Conservation (phyloP, 169 alveolate species). For the Plasmodium knowlesi region DNA sequence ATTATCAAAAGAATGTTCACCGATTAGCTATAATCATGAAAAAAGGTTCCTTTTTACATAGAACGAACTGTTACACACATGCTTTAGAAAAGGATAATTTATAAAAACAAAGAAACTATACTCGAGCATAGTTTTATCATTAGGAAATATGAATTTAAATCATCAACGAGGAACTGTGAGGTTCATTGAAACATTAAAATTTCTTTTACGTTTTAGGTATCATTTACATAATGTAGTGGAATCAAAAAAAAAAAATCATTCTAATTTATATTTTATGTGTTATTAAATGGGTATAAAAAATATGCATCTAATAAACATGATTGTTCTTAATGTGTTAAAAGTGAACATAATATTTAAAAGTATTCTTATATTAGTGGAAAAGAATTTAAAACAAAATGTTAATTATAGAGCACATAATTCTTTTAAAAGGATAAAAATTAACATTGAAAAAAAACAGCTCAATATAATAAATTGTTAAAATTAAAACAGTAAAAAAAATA, state of each 20-base stretch:
- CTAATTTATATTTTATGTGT: background rate
- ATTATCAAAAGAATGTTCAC: background rate
- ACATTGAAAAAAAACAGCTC: background rate
- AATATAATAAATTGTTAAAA: background rate
- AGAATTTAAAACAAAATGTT: background rate
- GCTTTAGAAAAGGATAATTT: background rate
- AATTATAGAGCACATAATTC: background rate
- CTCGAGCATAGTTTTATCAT: background rate
- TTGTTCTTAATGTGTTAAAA: background rate
- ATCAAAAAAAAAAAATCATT: background rate
- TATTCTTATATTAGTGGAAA: background rate
- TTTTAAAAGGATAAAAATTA: background rate
- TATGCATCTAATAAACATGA: background rate
- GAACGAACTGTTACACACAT: background rate
- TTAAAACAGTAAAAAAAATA: background rate
- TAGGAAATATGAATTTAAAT: background rate
- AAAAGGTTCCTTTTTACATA: background rate
- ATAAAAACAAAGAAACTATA: background rate
- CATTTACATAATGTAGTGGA: background rate
- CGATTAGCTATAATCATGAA: background rate
- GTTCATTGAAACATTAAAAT: background rate
- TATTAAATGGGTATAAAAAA: background rate
- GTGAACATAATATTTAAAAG: background rate
- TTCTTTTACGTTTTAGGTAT: background rate
- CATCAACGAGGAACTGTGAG: background rate